Evolutionary conservation across 345 rosid genomes (phyloP).

Genomic region (Syzygium grande): DNA sequence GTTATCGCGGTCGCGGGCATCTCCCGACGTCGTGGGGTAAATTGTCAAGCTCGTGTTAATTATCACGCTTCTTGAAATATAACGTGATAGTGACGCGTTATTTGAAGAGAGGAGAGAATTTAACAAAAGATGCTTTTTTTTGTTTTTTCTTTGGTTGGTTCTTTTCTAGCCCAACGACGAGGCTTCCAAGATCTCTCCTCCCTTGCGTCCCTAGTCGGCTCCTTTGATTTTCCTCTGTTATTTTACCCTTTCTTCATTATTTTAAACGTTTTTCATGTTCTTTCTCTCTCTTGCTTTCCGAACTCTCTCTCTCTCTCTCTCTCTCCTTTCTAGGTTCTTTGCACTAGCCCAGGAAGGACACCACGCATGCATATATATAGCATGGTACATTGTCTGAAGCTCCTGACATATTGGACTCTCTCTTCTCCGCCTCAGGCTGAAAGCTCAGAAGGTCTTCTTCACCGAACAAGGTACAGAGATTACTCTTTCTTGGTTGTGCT

Average conservation of each 20-base stretch:
- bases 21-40: neutral
- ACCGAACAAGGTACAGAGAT: neutral
- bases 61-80: neutral
- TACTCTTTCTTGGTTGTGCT: neutral
- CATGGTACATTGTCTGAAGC: neutral
- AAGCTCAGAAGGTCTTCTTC: neutral
- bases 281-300: neutral
- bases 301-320: neutral
- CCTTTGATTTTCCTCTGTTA: neutral
- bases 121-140: neutral
- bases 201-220: constrained; percentile 30
- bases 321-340: neutral
- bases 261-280: neutral
- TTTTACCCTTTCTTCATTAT: neutral
- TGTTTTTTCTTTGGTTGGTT: neutral
- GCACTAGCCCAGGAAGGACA: neutral
- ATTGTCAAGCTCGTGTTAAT: neutral
- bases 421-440: neutral
- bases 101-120: no score
- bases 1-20: no score
- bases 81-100: neutral
- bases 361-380: neutral
- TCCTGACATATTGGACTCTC: neutral
- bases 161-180: neutral
- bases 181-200: neutral